Base-by-base conservation (phyloP, 352 stramenopile genomes). In the Globisporangium abappressorium region DNA sequence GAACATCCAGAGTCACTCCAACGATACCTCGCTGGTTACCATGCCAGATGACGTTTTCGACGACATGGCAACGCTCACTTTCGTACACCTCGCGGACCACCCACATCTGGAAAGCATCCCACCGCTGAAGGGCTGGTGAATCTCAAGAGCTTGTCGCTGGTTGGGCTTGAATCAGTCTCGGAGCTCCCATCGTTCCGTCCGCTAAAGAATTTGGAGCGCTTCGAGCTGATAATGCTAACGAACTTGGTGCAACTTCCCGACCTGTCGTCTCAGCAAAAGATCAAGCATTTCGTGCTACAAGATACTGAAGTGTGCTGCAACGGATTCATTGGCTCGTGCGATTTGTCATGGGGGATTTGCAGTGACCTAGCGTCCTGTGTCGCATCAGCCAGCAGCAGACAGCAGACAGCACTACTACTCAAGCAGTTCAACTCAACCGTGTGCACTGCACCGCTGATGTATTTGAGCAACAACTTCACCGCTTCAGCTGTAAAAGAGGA, bases 131-230 rank as follows among this genome's bases (percentile, higher is more conserved):
- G 75, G 4, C 56, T 72, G 0, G 57, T 51, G 15, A 75, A 75
- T n/a, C 66, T 89, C 28, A 66, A 76, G 59, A 76, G 47, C 8
- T 53, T 85, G 1, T 75, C 70, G 15, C 34, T 89, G 24, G 72
- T 65, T 15, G 36, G 64, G 18, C 33, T 80, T 5, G 57, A 60
- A 3, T 60, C 57, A 0, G 30, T 87, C 1, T 28, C 33, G 0
- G 28, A 26, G 5, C 38, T 87, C 3, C 81, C 79, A 0, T 64
- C 69, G 0, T 56, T 89, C 2, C 57, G 56, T 0, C 41, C 70
- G 1, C 68, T 76, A 0, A n/a, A 36, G 22, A 56, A 70, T 15
- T 24, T 81, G 2, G 57, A 75, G 65, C 68, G 64, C 3, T 64
- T 83, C 11, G 67, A 78, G 28, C 55, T 81, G 5, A 24, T 67